A percentile compares a stretch with the other conserved stretches of the same genome.
phyloP scores from a whole-genome alignment of 2,329 filamentous ascomycete species.

The Monilinia laxa region DNA sequence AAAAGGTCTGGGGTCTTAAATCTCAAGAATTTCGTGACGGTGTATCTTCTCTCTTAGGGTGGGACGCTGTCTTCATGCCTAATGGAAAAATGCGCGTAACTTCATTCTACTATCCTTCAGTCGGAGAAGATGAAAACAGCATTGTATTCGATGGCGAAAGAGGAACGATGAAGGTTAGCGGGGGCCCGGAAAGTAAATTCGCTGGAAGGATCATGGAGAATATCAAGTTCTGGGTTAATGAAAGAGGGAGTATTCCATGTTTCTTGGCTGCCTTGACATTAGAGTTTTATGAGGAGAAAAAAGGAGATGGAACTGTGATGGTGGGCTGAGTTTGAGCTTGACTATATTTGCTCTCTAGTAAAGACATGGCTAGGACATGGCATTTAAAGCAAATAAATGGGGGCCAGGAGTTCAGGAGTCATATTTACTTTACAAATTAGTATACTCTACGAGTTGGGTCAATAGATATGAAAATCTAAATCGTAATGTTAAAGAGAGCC shows the following conservation, averaged over 20 bases:
- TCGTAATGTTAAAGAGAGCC: background rate
- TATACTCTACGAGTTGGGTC: background rate
- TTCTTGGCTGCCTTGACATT: conserved; percentile 88
- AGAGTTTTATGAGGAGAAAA: conserved; percentile 79
- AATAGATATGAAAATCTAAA: background rate
- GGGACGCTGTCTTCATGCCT: conserved; percentile 94
- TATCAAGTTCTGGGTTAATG: conserved; percentile 94
- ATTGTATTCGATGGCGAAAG: conserved; percentile 89
- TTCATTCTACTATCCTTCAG: conserved; percentile 74
- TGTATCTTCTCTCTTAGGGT: conserved; percentile 87
- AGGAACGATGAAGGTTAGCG: conserved; percentile 96
- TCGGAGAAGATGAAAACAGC: conserved; percentile 62
- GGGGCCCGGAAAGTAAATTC: conserved; percentile 83
- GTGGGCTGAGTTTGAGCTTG: conserved; percentile 6
- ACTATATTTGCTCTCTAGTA: background rate
- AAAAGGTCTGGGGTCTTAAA: conserved; percentile 90
- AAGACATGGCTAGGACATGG: background rate
- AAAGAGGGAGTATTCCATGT: conserved; percentile 88
- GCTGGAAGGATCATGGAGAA: conserved; percentile 79
- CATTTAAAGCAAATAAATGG: background rate
- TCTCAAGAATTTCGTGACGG: conserved; percentile 93
- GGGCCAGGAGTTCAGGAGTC: background rate
- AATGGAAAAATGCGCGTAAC: conserved; percentile 95
- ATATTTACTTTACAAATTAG: background rate
- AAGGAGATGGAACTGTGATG: conserved; percentile 36